Base-by-base conservation (phyloP, 495 filamentous ascomycete species). In the Trichoderma orchidacearum region DNA sequence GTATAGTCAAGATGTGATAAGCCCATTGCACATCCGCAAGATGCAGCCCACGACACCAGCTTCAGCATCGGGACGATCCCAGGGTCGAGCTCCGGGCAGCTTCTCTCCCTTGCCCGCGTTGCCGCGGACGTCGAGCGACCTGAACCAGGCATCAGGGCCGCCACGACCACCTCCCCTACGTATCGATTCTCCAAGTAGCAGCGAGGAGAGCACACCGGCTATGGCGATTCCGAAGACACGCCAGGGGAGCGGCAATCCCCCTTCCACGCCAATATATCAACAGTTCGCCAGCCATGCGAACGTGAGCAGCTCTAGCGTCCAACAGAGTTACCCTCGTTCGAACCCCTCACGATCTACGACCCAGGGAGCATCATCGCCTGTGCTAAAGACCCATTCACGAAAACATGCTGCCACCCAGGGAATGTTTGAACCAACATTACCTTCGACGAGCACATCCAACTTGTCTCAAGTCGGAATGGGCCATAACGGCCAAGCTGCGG, bases 361-460 rank as follows among this genome's bases (percentile, higher is more conserved):
- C 6, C 64, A 64, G 48, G 68, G 63, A 21, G 56, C 67, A 9
- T 70, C 72, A 7, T 68, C 68, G 6, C 60, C 65, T 11, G 66
- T 65, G 55, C 54, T 60, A 9, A 61, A 60, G 41, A 67, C 70
- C 38, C 77, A 80, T 66, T 64, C 69, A 21, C 69, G 78, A 51
- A 81, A 80, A 61, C 72, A 78, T 56, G 79, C 77, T 30, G 84
- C 90, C 62, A 91, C 85, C 21, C 88, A 91, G 62, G 91, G 91
- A 56, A 84, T 89, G 71, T 96, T 95, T 63, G 90, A 96, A 68
- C 87, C 91, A 5, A 84, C 83, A 29, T 71, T 95, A 30, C 87
- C 89, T 2, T 87, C 88, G n/a, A 75, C 73, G 18, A 77, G 69
- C 67, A 69, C 69, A 0, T 65, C 80, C 80, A 72, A 63, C 78